Conservation (phyloP, 2,329 filamentous ascomycete genomes). For the Acrocalymma vagum region DNA sequence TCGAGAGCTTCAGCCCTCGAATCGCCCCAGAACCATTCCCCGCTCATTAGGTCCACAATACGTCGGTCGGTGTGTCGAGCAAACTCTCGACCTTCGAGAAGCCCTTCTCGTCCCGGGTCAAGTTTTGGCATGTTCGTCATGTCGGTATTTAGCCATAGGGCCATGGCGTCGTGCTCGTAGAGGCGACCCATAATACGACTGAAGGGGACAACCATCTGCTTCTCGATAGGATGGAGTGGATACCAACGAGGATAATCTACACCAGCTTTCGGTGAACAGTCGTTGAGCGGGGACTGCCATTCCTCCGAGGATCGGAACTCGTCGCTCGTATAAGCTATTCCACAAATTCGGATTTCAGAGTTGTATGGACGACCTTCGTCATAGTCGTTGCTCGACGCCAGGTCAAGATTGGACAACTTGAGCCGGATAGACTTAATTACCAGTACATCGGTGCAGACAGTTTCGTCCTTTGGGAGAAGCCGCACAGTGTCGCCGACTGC, state of each 20-base stretch:
- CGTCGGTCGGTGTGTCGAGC: constrained; percentile 57
- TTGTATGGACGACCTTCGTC: constrained; percentile 57
- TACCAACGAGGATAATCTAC: constrained; percentile 62
- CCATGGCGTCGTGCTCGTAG: constrained; percentile 60
- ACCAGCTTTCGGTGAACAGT: constrained; percentile 22
- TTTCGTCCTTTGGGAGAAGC: constrained; percentile 44
- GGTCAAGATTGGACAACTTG: constrained; percentile 57
- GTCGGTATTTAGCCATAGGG: constrained; percentile 51
- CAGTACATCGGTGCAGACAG: constrained; percentile 60
- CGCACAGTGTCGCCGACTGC: constrained; percentile 63
- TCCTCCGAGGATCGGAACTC: constrained; percentile 38
- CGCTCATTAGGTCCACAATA: constrained; percentile 56
- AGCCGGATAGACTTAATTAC: constrained; percentile 63
- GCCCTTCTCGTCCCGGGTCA: constrained; percentile 55
- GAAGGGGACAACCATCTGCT: constrained; percentile 57
- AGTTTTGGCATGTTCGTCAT: constrained; percentile 29
- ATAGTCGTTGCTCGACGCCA: constrained; percentile 55
- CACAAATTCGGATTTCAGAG: constrained; percentile 58
- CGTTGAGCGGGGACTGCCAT: constrained; percentile 20
- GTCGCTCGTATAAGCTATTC: constrained; percentile 57
- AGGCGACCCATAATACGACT: constrained; percentile 63
- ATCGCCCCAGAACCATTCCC: constrained; percentile 67
- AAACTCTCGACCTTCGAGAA: constrained; percentile 58
- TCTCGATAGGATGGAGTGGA: constrained; percentile 52
- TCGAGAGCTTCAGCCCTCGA: constrained; percentile 64